Base-by-base conservation (phyloP, 495 filamentous ascomycete genomes). In the Parachaetomium inaequale region DNA sequence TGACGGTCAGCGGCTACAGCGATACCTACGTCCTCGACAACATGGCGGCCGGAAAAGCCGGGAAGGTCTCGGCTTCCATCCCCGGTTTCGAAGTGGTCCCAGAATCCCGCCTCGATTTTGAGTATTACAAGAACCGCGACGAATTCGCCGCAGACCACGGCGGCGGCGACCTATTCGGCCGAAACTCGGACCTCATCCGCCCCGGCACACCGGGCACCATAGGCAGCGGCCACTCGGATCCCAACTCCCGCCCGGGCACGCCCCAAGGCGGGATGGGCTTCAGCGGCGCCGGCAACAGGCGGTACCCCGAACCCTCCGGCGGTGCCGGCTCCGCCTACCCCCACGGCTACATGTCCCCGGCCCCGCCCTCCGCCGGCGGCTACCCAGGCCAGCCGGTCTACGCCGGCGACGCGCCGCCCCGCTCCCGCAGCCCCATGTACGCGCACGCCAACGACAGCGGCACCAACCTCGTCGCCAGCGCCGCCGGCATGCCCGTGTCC, bases 71-170 rank as follows among this genome's bases (percentile, higher is more conserved):
- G 10, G 15, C 66, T 63, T 62, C 76, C 10, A 47, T 79, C 2
- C 80, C 80, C 0, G 84, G 84, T 10, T 97, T 97, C 75, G 93
- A 97, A 74, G 84, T 97, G 57, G 93, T 98, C 4, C 85, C 88
- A 0, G 94, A 97, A 68, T 84, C 82, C 54, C 85, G 91, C n/a
- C 88, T 97, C 64, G 93, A 98, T 68, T 97, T 98, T 69, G 85
- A 87, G 52, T 92, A 92, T 74, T 97, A 85, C 80, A 97, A 95
- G 74, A 83, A 94, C 67, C 85, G 91, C 0, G 82, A 87, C 15
- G 93, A 97, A 64, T 98, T 98, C 78, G 84, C 85, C 1, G 89
- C 90, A 10, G 92, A 96, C 50, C 87, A 90, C 66, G 92, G 91
- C 21, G 93, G 90, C 11, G 87, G 88, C 26, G 82, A 83, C 49